A percentile compares a stretch with the other conserved stretches of the same genome.
phyloP scores from a whole-genome alignment of 768 basidiomycete genomes.

The Epithele typhae region DNA sequence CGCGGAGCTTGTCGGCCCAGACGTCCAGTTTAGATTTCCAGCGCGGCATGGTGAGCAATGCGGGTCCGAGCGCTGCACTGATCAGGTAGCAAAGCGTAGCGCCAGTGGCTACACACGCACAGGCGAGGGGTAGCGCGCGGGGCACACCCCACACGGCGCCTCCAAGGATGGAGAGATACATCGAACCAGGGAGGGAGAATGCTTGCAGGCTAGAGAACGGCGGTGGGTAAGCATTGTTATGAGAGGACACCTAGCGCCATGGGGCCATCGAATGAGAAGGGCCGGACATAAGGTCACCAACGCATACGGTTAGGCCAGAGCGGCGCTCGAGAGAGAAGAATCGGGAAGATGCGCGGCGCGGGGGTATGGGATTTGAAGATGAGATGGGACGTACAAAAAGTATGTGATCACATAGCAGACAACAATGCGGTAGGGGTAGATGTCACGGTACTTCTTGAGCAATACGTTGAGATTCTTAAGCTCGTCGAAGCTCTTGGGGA shows the following conservation, averaged over 20 bases:
- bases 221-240: too few relatives aligned
- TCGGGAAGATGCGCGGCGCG: too few relatives aligned
- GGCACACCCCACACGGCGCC: constrained; percentile 94
- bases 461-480: constrained; percentile 81
- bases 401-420: constrained; percentile 87
- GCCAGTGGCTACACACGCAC: constrained; percentile 87
- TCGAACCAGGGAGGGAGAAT: constrained; percentile 93
- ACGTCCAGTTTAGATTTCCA: constrained; percentile 80
- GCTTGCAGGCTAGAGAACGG: constrained; percentile 95
- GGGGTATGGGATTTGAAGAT: neutral
- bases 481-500: constrained; percentile 87
- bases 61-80: constrained; percentile 88
- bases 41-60: constrained; percentile 79
- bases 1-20: constrained; percentile 75
- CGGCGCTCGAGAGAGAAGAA: too few relatives aligned
- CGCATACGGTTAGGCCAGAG: too few relatives aligned
- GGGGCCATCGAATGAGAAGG: too few relatives aligned
- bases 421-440: constrained; percentile 81
- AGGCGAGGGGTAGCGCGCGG: constrained; percentile 83
- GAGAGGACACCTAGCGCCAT: too few relatives aligned
- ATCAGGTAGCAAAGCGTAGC: constrained; percentile 91
- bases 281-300: too few relatives aligned
- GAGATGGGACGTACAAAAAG: constrained; percentile 69
- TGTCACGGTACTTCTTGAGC: constrained; percentile 87
- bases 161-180: constrained; percentile 96